Evolutionary conservation across 1,284 basidiomycete species (phyloP), one percentile per base, ranked within the genome.

Genomic region (Meira nashicola): DNA sequence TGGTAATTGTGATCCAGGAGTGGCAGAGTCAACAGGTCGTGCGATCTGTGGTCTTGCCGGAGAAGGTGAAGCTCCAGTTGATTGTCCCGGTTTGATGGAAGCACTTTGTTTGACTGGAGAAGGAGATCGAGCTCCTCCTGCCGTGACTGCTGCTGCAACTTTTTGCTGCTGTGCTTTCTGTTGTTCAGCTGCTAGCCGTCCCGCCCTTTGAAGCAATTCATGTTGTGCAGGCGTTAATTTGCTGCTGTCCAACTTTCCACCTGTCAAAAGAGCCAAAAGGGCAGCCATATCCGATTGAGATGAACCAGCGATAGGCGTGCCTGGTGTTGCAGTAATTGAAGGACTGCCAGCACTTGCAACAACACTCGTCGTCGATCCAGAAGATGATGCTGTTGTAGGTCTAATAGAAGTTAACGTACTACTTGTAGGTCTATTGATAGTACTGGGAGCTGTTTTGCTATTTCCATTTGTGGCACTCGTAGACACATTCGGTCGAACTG

Each of bases 181-280:
- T 41, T 53, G 50, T 41, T 53, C 38, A 17, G 17, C 55, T n/a
- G 56, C 56, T 17, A 58, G 39, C 2, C 48, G 23, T 40, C 74
- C 74, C 19, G 71, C 74, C 63, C 74, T 68, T 62, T 76, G 74
- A 25, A 76, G 60, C 21, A 76, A 62, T 60, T 76, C 68, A 52
- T 74, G 55, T 59, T 76, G 74, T 2, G 66, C 67, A 0, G 72
- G 70, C 48, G 74, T 74, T 12, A 76, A 63, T 58, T 73, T 71
- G 39, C 66, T 67, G 7, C 39, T 25, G 7, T 55, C 50, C 28
- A 56, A 23, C 19, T 50, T 28, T 43, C 53, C 46, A 19, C 56
- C 56, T 7, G 28, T 55, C 39, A 76, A 53, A 5, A 74, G 54
- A 1, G 68, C 67, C 41, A 76, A 73, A 17, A 76, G 64, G 1